These are phyloP conservation scores for Aaosphaeria pasadenensis DNA, from an alignment of 2,329 filamentous ascomycete genomes.

Conservation along the genomic window DNA sequence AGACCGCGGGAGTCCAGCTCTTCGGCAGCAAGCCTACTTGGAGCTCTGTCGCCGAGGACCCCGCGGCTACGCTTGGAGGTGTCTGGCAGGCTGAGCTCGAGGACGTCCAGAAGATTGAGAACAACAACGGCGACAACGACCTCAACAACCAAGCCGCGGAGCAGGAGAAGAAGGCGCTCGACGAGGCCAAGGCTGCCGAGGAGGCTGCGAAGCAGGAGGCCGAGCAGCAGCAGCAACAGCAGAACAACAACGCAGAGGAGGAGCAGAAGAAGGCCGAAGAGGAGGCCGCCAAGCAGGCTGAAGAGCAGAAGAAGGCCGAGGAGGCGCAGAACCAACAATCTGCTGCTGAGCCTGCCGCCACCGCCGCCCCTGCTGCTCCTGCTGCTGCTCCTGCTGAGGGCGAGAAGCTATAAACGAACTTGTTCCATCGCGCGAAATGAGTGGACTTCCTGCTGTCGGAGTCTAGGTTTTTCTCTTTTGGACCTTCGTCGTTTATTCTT, in stretches of 20 bases:
- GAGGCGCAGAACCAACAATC: background rate
- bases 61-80: constrained; percentile 23
- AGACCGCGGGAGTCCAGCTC: constrained; percentile 24
- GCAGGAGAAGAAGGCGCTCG: constrained; percentile 16
- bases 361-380: background rate
- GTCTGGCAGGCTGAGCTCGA: constrained; percentile 24
- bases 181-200: constrained; percentile 2
- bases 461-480: background rate
- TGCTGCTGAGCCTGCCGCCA: background rate
- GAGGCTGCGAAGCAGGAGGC: background rate
- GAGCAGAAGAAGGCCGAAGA: background rate
- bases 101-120: constrained; percentile 21
- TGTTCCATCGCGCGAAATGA: background rate
- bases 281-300: background rate
- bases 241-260: background rate
- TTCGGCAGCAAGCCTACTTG: constrained; percentile 26
- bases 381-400: background rate
- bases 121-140: constrained; percentile 19
- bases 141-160: constrained; percentile 18
- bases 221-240: background rate
- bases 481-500: too few relatives aligned
- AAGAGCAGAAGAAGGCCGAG: background rate
- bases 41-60: constrained; percentile 21
- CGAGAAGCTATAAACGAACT: background rate
- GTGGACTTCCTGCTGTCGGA: background rate